Percentiles rank a stretch among this genome's conserved stretches.
phyloP scores from a whole-genome alignment of 2,329 filamentous ascomycete species.

The Exophiala dermatitidis region DNA sequence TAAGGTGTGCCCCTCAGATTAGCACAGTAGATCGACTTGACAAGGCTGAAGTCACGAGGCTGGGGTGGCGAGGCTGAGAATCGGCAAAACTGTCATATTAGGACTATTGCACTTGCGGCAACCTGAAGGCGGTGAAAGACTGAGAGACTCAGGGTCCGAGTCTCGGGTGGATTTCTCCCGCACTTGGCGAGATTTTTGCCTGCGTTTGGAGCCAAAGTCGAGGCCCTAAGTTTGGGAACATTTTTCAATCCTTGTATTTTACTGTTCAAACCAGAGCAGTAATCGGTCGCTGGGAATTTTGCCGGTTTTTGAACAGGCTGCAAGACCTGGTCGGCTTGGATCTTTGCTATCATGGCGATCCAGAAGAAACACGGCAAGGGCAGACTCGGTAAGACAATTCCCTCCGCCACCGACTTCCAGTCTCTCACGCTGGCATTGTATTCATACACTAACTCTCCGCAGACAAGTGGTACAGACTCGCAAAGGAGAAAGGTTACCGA shows the following conservation, averaged over 20 bases:
- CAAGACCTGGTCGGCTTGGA: background rate
- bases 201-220: background rate
- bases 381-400: conserved; percentile 4
- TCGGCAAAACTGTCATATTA: no score
- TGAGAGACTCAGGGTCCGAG: background rate
- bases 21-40: no score
- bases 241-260: background rate
- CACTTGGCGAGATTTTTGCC: background rate
- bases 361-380: conserved; percentile 67
- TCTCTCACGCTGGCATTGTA: background rate
- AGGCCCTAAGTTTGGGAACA: conserved; percentile 28
- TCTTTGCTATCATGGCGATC: conserved; percentile 63
- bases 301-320: background rate
- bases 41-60: no score
- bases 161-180: background rate
- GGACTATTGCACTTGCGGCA: no score
- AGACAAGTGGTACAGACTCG: conserved; percentile 98
- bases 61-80: no score
- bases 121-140: no score
- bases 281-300: background rate
- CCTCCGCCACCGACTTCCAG: background rate
- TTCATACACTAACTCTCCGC: conserved; percentile 40
- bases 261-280: background rate
- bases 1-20: no score
- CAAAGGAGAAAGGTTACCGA: conserved; percentile 96